These are phyloP conservation scores for Pseudogymnoascus sp. DNA, from an alignment of 2,329 filamentous ascomycete genomes.

Conservation along the genomic window DNA sequence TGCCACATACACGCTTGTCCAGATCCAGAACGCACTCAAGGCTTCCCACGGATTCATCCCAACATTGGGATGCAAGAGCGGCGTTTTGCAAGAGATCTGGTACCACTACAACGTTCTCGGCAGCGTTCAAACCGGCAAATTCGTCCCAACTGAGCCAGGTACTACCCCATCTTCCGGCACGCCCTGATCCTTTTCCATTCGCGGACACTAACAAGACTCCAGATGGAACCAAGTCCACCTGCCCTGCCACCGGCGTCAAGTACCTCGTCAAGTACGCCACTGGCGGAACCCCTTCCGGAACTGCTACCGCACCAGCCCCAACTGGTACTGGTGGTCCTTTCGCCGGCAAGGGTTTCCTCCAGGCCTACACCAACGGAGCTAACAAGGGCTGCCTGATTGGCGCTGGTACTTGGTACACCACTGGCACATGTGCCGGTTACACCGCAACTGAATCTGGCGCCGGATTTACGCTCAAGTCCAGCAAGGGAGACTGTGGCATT, in stretches of 20 bases:
- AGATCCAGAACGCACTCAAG: constrained; percentile 36
- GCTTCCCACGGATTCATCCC: constrained; percentile 35
- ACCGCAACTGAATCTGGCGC: constrained; percentile 38
- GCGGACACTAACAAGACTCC: not conserved
- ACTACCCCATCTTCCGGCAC: not conserved
- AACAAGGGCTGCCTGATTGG: constrained; percentile 58
- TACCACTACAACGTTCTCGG: constrained; percentile 46
- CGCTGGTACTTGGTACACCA: constrained; percentile 57
- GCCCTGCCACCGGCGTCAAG: constrained; percentile 50
- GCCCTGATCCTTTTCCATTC: not conserved
- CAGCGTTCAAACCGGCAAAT: constrained; percentile 40
- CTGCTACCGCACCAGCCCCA: constrained; percentile 25
- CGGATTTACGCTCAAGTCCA: constrained; percentile 41
- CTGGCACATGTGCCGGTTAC: constrained; percentile 59
- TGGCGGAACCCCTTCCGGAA: constrained; percentile 32
- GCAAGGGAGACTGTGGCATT: constrained; percentile 51
- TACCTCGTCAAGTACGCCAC: constrained; percentile 41
- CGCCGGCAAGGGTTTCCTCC: constrained; percentile 50
- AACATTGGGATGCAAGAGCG: constrained; percentile 36
- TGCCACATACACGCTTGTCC: constrained; percentile 34
- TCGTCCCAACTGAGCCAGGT: constrained; percentile 31
- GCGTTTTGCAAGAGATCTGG: constrained; percentile 43
- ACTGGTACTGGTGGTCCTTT: constrained; percentile 22
- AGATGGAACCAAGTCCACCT: constrained; percentile 38
- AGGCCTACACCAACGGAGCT: constrained; percentile 41